phyloP scores from a whole-genome alignment of 768 basidiomycete genomes.

The Epithele typhae region DNA sequence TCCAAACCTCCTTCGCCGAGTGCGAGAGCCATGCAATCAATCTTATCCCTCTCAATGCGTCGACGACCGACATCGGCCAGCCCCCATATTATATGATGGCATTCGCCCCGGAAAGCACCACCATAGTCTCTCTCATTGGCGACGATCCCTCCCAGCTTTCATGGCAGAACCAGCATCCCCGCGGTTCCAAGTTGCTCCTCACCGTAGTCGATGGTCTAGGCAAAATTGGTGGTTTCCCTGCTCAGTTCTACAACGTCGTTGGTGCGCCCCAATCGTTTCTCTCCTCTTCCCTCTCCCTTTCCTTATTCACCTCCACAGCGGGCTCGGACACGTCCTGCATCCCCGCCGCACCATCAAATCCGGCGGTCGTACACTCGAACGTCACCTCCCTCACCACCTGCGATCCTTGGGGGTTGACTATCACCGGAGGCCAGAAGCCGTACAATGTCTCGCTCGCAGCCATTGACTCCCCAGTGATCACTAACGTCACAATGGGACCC shows the following conservation, averaged over 20 bases:
- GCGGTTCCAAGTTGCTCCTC: conserved; percentile 42
- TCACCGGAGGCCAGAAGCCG: conserved; percentile 41
- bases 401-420: conserved; percentile 41
- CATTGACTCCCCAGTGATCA: conserved; percentile 34
- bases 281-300: no score
- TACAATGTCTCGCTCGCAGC: conserved; percentile 40
- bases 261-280: conserved; percentile 23
- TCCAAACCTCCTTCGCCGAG: conserved; percentile 20
- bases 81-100: conserved; percentile 42
- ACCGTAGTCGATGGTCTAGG: conserved; percentile 41
- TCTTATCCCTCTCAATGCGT: conserved; percentile 21
- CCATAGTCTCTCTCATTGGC: conserved; percentile 27
- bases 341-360: conserved; percentile 14
- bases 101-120: conserved; percentile 33
- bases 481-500: conserved; percentile 36
- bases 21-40: conserved; percentile 21
- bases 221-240: conserved; percentile 37
- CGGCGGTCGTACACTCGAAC: conserved; percentile 36
- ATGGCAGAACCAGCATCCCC: conserved; percentile 37
- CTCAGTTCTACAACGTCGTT: conserved; percentile 31
- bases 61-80: conserved; percentile 17
- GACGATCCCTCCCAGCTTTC: conserved; percentile 26
- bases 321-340: conserved; percentile 28
- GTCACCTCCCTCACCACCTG: conserved; percentile 39
- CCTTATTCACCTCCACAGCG: conserved; percentile 11